phyloP scores from a whole-genome alignment of 306 rosid genomes.

The Quercus cerris region DNA sequence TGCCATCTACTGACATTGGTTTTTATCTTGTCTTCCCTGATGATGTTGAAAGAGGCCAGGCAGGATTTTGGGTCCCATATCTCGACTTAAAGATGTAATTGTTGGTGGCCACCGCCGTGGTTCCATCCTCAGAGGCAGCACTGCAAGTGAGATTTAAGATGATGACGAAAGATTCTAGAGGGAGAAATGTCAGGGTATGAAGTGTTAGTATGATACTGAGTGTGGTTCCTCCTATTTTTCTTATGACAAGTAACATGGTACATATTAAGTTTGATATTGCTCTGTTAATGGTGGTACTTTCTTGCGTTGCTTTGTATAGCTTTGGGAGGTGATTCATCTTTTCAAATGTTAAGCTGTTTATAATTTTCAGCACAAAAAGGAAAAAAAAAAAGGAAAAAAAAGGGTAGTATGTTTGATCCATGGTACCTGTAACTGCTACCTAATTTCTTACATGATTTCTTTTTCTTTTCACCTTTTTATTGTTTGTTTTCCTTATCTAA shows the following conservation, averaged over 20 bases:
- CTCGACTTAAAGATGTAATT: slow-evolving; percentile 78
- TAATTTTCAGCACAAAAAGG: not conserved
- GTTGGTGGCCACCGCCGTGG: slow-evolving; percentile 74
- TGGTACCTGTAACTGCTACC: not conserved
- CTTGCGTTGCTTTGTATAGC: slow-evolving; percentile 38
- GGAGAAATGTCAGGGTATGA: slow-evolving; percentile 11
- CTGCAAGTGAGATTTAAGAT: slow-evolving; percentile 55
- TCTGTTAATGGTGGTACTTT: not conserved
- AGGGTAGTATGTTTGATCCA: too few relatives aligned
- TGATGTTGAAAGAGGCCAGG: slow-evolving; percentile 46
- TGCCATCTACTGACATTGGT: slow-evolving; percentile 11
- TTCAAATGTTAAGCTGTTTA: not conserved
- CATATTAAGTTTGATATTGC: slow-evolving; percentile 1
- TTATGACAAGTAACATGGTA: slow-evolving; percentile 21
- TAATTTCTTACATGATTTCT: not conserved
- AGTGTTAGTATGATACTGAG: slow-evolving; percentile 24
- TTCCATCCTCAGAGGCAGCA: slow-evolving; percentile 56
- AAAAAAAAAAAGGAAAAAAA: not conserved
- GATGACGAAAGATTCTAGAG: slow-evolving; percentile 54
- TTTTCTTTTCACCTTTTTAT: not conserved
- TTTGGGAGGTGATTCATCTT: slow-evolving; percentile 17
- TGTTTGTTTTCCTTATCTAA: not conserved
- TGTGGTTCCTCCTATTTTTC: slow-evolving; percentile 34
- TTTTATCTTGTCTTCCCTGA: not conserved
- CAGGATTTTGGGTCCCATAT: slow-evolving; percentile 63